A percentile compares a stretch with the other conserved stretches of the same genome.
phyloP scores from a whole-genome alignment of 441 rosid species.

The Gossypium trilobum region DNA sequence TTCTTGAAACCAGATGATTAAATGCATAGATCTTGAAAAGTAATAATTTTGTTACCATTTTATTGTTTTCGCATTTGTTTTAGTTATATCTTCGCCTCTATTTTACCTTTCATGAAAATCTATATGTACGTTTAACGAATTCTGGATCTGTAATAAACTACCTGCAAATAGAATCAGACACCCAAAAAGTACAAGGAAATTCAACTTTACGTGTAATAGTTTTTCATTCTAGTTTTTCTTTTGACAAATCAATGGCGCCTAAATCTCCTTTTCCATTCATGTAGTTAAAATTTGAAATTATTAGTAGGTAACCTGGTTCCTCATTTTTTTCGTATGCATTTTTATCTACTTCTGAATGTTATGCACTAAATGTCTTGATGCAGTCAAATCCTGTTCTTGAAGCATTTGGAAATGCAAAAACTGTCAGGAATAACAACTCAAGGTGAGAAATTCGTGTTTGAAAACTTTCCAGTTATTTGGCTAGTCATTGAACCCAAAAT shows the following conservation, averaged over 20 bases:
- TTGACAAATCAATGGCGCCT: neutral
- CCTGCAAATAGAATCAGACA: neutral
- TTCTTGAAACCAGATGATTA: conserved; percentile 3
- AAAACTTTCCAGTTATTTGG: neutral
- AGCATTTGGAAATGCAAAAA: conserved; percentile 97
- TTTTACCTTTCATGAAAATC: neutral
- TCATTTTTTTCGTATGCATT: neutral
- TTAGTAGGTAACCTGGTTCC: neutral
- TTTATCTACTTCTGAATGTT: conserved; percentile 14
- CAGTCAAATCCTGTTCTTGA: conserved; percentile 98
- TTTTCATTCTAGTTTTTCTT: neutral
- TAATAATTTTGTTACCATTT: neutral
- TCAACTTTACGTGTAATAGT: neutral
- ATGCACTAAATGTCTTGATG: conserved; percentile 31
- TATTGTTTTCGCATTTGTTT: neutral
- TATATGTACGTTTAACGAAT: neutral
- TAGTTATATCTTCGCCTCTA: neutral
- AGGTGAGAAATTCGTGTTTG: conserved; percentile 39
- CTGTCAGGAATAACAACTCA: conserved; percentile 79
- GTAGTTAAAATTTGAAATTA: conserved; percentile 2
- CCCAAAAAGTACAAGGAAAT: neutral
- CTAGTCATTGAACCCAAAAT: neutral
- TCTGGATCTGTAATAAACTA: conserved; percentile 3
- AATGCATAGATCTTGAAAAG: neutral
- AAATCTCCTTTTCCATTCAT: neutral